Evolutionary conservation across 768 basidiomycete species (phyloP), one percentile per base, ranked within the genome.

Genomic region (Infundibulicybe gibba): DNA sequence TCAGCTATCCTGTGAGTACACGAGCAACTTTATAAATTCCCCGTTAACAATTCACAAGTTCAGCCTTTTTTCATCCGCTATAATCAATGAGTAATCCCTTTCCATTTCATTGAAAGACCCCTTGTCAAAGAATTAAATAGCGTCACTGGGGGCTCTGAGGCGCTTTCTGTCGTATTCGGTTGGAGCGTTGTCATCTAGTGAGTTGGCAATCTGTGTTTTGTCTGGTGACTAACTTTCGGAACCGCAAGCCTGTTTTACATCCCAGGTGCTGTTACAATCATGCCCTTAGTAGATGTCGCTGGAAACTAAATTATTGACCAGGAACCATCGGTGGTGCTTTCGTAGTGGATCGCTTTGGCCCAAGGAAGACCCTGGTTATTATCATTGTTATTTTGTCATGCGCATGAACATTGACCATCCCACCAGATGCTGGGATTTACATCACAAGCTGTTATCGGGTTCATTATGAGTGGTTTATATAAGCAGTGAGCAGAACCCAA

Each of bases 401-500:
- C 11, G 25, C 17, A 21, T n/a, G n/a, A 32, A 30, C 11, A 20
- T 39, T 47, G 17, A 21, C 21, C 30, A 32, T n/a, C 12, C 32
- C 32, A 35, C 11, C 54, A 87, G 85, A 89, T 90, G 52, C 54
- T 59, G 17, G 88, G 89, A 38, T 73, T 90, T 8, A 34, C 89
- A 20, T 54, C 64, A 19, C 89, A 91, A 61, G 83, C 86, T 2
- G 42, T 88, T 52, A 69, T 89, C 40, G 90, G 94, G 4, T 97
- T 97, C 67, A 79, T 90, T 62, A 90, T 97, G 85, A 88, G 88
- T 50, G 94, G 90, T 2, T 67, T 81, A 16, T 97, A 94, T 66
- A 57, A 50, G 17, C 68, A 72, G 65, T 80, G 52, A 32, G 71
- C 58, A 19, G 11, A n/a, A 37, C 19, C 2, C n/a, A 1, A 12